phyloP scores from a whole-genome alignment of 2,329 filamentous ascomycete genomes.

The Trichocomaceae sp. region DNA sequence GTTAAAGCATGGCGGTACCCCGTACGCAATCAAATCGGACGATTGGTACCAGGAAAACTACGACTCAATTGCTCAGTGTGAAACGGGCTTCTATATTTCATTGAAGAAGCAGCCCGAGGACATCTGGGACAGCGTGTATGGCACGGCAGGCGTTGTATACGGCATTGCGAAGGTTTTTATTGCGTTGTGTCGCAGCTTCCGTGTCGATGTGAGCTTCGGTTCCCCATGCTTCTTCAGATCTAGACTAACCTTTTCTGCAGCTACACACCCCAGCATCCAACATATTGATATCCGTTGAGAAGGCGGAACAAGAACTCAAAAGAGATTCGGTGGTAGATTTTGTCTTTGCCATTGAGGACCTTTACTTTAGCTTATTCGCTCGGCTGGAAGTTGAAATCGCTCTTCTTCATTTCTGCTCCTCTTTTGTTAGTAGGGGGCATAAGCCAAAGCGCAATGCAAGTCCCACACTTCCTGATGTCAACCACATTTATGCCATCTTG shows the following conservation, averaged over 20 bases:
- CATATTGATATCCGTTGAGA: constrained; percentile 26
- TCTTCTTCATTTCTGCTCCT: constrained; percentile 29
- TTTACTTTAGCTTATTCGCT: constrained; percentile 33
- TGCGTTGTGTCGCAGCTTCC: constrained; percentile 28
- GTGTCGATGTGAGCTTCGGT: constrained; percentile 25
- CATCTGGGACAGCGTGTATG: constrained; percentile 24
- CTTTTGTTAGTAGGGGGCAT: constrained; percentile 22
- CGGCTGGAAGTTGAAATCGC: constrained; percentile 33
- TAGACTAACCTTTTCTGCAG: constrained; percentile 20
- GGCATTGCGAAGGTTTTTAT: constrained; percentile 31
- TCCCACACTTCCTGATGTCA: constrained; percentile 27
- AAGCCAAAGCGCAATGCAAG: constrained; percentile 15
- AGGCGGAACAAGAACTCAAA: constrained; percentile 24
- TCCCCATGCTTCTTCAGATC: not conserved
- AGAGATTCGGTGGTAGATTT: constrained; percentile 24
- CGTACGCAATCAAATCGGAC: constrained; percentile 26
- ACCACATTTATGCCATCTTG: constrained; percentile 30
- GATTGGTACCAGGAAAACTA: constrained; percentile 23
- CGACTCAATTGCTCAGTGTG: constrained; percentile 2
- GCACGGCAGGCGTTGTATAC: constrained; percentile 29
- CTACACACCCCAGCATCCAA: constrained; percentile 25
- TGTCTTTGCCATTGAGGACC: constrained; percentile 29
- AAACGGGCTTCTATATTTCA: constrained; percentile 16
- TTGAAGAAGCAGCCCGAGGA: constrained; percentile 18
- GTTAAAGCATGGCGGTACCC: constrained; percentile 16